A percentile compares a stretch with the other conserved stretches of the same genome.
phyloP scores from a whole-genome alignment of 345 rosid species.

The Alliaria petiolata region DNA sequence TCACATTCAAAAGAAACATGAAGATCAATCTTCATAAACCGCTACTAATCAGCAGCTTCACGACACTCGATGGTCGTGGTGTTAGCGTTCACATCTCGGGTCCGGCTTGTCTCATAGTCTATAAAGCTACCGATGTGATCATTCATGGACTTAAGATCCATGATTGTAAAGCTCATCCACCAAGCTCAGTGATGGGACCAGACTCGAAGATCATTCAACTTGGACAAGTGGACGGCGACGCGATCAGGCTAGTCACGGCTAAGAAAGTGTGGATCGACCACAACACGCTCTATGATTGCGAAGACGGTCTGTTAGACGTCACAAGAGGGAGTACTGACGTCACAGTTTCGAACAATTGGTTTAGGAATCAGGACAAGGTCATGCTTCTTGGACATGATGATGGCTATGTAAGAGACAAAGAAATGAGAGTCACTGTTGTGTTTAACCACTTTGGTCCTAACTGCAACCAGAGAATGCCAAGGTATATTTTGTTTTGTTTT shows the following conservation, averaged over 20 bases:
- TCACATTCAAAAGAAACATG: slow-evolving; percentile 66
- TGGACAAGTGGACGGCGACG: slow-evolving; percentile 64
- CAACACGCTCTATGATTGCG: slow-evolving; percentile 55
- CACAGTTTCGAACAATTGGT: slow-evolving; percentile 75
- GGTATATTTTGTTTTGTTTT: slow-evolving; percentile 14
- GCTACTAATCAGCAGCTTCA: slow-evolving; percentile 62
- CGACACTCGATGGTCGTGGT: slow-evolving; percentile 73
- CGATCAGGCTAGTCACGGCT: slow-evolving; percentile 58
- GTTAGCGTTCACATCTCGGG: slow-evolving; percentile 51
- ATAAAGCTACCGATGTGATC: slow-evolving; percentile 59
- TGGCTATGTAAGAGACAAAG: slow-evolving; percentile 48
- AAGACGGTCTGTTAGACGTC: slow-evolving; percentile 66
- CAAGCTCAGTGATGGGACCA: slow-evolving; percentile 60
- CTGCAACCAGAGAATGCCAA: slow-evolving; percentile 87
- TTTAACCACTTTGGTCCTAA: slow-evolving; percentile 83
- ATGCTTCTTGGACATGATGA: slow-evolving; percentile 86
- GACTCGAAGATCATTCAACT: slow-evolving; percentile 35
- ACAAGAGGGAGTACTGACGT: slow-evolving; percentile 55
- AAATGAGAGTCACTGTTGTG: slow-evolving; percentile 63
- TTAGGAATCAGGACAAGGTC: slow-evolving; percentile 76
- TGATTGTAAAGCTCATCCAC: slow-evolving; percentile 50
- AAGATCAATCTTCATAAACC: slow-evolving; percentile 47
- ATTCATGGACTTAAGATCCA: slow-evolving; percentile 73
- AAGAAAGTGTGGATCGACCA: slow-evolving; percentile 78
- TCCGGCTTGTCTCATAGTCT: slow-evolving; percentile 53